These are phyloP conservation scores for Tieghemiomyces parasiticus DNA, from an alignment of 192 early-diverging fungal species.

Conservation along the genomic window DNA sequence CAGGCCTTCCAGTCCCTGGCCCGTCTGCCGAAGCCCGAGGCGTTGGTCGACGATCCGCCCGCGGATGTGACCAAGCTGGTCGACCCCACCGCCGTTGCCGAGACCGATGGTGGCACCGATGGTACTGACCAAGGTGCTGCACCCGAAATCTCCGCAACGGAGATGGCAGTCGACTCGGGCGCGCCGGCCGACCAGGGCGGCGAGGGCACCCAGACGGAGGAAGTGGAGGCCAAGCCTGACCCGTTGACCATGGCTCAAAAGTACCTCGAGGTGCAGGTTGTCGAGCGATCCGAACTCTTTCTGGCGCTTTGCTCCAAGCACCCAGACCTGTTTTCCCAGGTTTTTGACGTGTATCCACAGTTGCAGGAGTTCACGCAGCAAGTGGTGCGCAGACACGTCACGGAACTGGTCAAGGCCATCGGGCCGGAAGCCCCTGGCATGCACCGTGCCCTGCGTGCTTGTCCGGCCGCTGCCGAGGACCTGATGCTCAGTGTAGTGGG, in stretches of 20 bases:
- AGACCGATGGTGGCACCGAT: no score
- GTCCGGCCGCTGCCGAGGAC: not conserved
- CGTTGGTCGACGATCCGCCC: no score
- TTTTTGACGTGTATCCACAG: slow-evolving; percentile 3
- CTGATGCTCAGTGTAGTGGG: not conserved
- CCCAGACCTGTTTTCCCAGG: not conserved
- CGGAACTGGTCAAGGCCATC: slow-evolving; percentile 2
- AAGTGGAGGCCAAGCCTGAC: not conserved
- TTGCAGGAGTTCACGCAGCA: slow-evolving; percentile 1
- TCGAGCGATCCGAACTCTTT: slow-evolving; percentile 6
- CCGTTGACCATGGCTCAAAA: not conserved
- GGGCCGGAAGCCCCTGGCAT: not conserved
- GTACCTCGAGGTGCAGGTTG: not conserved
- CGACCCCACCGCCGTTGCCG: no score
- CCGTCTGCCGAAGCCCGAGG: not conserved
- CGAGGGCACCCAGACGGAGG: not conserved
- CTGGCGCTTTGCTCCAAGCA: slow-evolving; percentile 9
- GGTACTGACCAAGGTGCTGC: no score
- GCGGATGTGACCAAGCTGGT: no score
- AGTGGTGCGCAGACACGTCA: slow-evolving; percentile 5
- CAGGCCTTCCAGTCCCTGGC: slow-evolving; percentile 6
- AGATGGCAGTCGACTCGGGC: no score
- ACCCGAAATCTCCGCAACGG: no score
- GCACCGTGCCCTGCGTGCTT: not conserved
- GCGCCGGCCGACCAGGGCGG: no score